phyloP scores from a whole-genome alignment of 2,329 filamentous ascomycete species.

The Neoascochyta sp. region DNA sequence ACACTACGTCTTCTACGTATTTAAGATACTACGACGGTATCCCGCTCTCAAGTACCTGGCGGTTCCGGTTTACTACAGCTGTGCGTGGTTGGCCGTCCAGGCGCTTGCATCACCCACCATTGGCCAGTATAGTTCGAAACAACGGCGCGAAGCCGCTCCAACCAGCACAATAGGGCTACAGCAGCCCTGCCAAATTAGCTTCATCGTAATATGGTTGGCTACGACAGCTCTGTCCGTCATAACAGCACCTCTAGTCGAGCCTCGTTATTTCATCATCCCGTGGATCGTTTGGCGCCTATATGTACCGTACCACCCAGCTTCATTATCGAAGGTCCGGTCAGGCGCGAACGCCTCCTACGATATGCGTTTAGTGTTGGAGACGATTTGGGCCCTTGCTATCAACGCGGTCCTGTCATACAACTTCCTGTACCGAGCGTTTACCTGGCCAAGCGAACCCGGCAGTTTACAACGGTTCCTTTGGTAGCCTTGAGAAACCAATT shows the following conservation, averaged over 20 bases:
- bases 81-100: slow-evolving; percentile 65
- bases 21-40: slow-evolving; percentile 71
- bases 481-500: slow-evolving; percentile 14
- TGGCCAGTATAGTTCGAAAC: slow-evolving; percentile 1
- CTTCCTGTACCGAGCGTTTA: slow-evolving; percentile 65
- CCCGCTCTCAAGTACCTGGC: slow-evolving; percentile 63
- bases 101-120: slow-evolving; percentile 47
- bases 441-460: slow-evolving; percentile 61
- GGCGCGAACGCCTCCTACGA: slow-evolving; percentile 28
- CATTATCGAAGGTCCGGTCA: slow-evolving; percentile 5
- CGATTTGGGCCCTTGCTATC: slow-evolving; percentile 63
- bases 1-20: slow-evolving; percentile 96
- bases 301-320: slow-evolving; percentile 52
- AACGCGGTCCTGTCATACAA: slow-evolving; percentile 66
- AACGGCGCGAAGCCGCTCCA: slow-evolving; percentile 4
- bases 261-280: slow-evolving; percentile 90
- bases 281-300: slow-evolving; percentile 91
- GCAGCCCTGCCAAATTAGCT: slow-evolving; percentile 36
- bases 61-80: slow-evolving; percentile 66
- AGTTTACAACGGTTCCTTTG: slow-evolving; percentile 74
- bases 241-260: slow-evolving; percentile 89
- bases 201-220: slow-evolving; percentile 60
- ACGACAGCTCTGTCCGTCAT: slow-evolving; percentile 75
- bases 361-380: slow-evolving; percentile 57
- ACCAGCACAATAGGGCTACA: slow-evolving; percentile 3